Base-by-base conservation (phyloP, 352 stramenopile genomes). In the Globisporangium sylvaticum region DNA sequence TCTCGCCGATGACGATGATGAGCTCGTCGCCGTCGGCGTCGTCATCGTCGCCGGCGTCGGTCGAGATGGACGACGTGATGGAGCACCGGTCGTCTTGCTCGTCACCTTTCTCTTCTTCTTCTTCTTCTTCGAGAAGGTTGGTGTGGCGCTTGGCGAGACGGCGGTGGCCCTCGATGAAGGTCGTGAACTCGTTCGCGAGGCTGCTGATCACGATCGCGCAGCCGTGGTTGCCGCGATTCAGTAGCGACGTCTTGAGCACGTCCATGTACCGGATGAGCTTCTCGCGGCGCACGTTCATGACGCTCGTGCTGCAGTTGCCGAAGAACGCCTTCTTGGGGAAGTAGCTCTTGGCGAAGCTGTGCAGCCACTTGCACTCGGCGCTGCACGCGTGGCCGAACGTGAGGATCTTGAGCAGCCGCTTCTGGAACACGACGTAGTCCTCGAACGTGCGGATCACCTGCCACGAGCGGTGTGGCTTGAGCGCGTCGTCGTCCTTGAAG, bases 341-440 rank as follows among this genome's bases (percentile, higher is more conserved):
- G 62, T 85, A 83, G 60, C 80, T 73, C 55, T 82, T 82, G 18
- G 88, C 64, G 44, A 88, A 83, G 42, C 76, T 79, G 70, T 87
- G 85, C 29, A 92, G 67, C 77, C 75, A 92, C 53, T 74, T 77
- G 73, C 84, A 90, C 60, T 90, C 80, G 52, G 81, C 78, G 37
- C 70, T 72, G 64, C 81, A 92, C 32, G 63, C 71, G 66, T 92
- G 84, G 54, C 81, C 84, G 37, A 76, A 78, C 46, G 81, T 66
- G 68, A 90, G 66, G 32, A 65, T 65, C 63, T 78, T 77, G 4
- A 86, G 62, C 20, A 90, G 66, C 1, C 73, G 71, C 58, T 81
- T 69, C 39, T 81, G 82, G 58, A 90, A 83, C 4, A 39, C 61
- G 6, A 66, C 58, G 46, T 82, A 86, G 54, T 83, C 78, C 10